phyloP scores from a whole-genome alignment of 1,284 basidiomycete genomes.

The Leucoagaricus sp. region DNA sequence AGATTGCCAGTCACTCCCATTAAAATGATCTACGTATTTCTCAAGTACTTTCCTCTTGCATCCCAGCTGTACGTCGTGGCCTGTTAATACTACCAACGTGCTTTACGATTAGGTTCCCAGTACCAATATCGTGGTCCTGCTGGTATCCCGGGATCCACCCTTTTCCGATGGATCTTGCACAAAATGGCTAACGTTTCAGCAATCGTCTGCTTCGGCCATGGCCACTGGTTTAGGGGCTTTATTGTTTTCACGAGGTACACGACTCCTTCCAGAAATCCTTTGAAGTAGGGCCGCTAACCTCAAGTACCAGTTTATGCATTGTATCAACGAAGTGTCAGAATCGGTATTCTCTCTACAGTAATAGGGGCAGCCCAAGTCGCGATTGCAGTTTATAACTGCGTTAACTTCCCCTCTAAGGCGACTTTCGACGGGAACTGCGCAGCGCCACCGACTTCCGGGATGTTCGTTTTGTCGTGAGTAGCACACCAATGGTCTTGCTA shows the following conservation, averaged over 20 bases:
- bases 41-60: background rate
- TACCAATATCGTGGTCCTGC: background rate
- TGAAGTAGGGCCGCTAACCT: background rate
- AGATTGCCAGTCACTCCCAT: background rate
- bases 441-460: background rate
- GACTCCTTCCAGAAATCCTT: too few relatives aligned
- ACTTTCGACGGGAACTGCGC: background rate
- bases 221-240: background rate
- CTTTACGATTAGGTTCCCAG: background rate
- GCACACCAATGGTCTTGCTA: background rate
- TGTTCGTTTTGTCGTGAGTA: background rate
- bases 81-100: background rate
- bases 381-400: background rate
- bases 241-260: background rate
- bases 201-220: background rate
- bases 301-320: conserved; percentile 1
- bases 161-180: background rate
- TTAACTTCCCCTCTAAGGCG: background rate
- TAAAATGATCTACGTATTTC: background rate
- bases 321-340: background rate
- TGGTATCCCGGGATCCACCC: background rate
- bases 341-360: background rate
- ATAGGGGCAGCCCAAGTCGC: background rate
- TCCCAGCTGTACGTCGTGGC: background rate
- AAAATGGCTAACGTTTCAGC: background rate